Percentiles rank a stretch among this genome's conserved stretches.
Evolutionary conservation across 192 early-diverging fungal genomes (phyloP).

Genomic region (Glomus cerebriforme): DNA sequence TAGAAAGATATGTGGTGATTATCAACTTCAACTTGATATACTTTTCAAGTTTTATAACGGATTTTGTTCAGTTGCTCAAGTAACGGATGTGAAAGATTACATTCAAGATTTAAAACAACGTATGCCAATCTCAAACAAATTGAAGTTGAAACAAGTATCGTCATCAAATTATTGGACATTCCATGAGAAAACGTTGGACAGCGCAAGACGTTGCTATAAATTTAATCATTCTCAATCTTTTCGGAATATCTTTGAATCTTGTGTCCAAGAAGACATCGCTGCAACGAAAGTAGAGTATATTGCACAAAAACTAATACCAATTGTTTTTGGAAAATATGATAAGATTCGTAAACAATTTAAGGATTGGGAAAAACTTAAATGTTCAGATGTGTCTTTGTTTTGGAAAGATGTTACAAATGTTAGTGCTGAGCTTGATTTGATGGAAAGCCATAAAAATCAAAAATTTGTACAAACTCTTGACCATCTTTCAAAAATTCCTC

Average conservation of each 20-base stretch:
- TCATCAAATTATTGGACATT: neutral
- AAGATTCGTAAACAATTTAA: neutral
- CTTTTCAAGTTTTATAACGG: neutral
- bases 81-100: neutral
- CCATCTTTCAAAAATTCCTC: neutral
- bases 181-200: neutral
- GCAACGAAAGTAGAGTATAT: neutral
- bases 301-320: neutral
- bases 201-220: neutral
- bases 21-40: neutral
- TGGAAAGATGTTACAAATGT: constrained; percentile 19
- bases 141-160: neutral
- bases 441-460: neutral
- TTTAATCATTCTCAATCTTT: constrained; percentile 7
- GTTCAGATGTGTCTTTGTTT: neutral
- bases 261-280: neutral
- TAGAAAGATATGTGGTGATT: neutral
- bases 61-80: neutral
- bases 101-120: neutral
- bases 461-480: neutral
- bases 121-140: neutral
- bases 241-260: neutral
- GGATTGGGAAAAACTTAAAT: constrained; percentile 8
- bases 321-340: neutral
- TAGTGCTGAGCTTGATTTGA: constrained; percentile 9